phyloP scores from a whole-genome alignment of 2,329 filamentous ascomycete species.

The Aspergillus unguis region DNA sequence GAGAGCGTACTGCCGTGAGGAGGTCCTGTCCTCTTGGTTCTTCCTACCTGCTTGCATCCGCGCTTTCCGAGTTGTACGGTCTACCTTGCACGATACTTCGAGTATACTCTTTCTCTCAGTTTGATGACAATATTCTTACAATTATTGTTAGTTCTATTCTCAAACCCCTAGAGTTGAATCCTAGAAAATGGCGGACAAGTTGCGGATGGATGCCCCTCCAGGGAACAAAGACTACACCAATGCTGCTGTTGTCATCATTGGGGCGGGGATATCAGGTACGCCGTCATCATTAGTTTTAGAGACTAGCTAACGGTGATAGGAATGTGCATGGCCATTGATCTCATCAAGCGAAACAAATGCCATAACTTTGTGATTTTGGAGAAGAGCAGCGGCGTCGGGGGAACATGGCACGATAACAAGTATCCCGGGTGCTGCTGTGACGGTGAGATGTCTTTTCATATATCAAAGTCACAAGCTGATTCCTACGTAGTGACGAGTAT shows the following conservation, averaged over 20 bases:
- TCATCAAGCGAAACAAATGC: constrained; percentile 47
- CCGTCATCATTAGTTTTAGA: not conserved
- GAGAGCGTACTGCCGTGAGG: too few species aligned
- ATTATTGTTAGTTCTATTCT: not conserved
- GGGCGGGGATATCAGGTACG: constrained; percentile 52
- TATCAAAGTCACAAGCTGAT: too few species aligned
- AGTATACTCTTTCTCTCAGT: too few species aligned
- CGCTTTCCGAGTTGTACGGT: not conserved
- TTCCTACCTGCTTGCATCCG: not conserved
- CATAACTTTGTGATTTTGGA: constrained; percentile 56
- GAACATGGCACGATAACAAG: constrained; percentile 56
- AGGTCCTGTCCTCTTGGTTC: too few species aligned
- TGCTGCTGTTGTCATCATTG: constrained; percentile 56
- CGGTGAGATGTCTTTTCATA: constrained; percentile 25
- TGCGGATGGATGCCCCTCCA: constrained; percentile 10
- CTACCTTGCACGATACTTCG: not conserved
- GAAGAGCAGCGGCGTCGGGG: constrained; percentile 53
- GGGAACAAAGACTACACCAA: constrained; percentile 52
- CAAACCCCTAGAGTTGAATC: not conserved
- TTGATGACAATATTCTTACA: not conserved
- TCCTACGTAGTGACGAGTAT: constrained; percentile 45
- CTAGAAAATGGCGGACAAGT: not conserved
- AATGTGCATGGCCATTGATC: constrained; percentile 57
- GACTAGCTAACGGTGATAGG: constrained; percentile 29
- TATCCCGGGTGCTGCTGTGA: constrained; percentile 58